These are phyloP conservation scores for Botryotinia globosa DNA, from an alignment of 2,329 filamentous ascomycete species.

Conservation along the genomic window DNA sequence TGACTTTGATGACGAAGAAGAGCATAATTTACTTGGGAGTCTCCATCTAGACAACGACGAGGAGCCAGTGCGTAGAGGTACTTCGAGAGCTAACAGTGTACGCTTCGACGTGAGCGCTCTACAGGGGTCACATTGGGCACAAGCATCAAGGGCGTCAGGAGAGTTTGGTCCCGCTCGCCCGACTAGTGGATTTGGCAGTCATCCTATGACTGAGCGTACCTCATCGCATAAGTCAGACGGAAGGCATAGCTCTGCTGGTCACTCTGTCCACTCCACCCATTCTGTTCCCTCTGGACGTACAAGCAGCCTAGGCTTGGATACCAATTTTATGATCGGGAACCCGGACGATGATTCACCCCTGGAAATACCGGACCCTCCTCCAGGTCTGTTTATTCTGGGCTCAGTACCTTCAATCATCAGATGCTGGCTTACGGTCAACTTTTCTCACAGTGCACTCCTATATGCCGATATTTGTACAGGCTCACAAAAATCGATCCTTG, in stretches of 20 bases:
- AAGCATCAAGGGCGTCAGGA: slow-evolving; percentile 75
- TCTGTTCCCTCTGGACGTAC: slow-evolving; percentile 76
- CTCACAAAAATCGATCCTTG: slow-evolving; percentile 82
- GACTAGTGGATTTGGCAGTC: slow-evolving; percentile 72
- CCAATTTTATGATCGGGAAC: slow-evolving; percentile 60
- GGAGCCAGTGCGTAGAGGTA: slow-evolving; percentile 77
- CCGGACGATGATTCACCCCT: slow-evolving; percentile 67
- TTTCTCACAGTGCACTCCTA: slow-evolving; percentile 82
- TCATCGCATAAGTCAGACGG: slow-evolving; percentile 96
- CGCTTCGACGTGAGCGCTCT: slow-evolving; percentile 95
- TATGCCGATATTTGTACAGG: slow-evolving; percentile 93
- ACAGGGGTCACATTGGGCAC: slow-evolving; percentile 81
- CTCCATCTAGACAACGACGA: slow-evolving; percentile 86
- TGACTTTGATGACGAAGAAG: slow-evolving; percentile 80
- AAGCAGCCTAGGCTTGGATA: slow-evolving; percentile 84
- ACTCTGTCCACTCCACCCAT: slow-evolving; percentile 67
- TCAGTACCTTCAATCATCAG: slow-evolving; percentile 91
- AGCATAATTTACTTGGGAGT: slow-evolving; percentile 73
- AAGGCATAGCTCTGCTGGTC: slow-evolving; percentile 87
- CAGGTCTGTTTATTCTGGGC: slow-evolving; percentile 80
- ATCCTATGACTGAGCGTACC: slow-evolving; percentile 83
- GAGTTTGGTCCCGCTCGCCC: slow-evolving; percentile 78
- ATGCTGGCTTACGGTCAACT: slow-evolving; percentile 90
- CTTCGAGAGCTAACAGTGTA: slow-evolving; percentile 93
- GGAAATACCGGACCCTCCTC: slow-evolving; percentile 72